A percentile compares a stretch with the other conserved stretches of the same genome.
These are phyloP conservation scores for Termitomyces eurrhizus DNA, from an alignment of 768 basidiomycete species.

Conservation along the genomic window DNA sequence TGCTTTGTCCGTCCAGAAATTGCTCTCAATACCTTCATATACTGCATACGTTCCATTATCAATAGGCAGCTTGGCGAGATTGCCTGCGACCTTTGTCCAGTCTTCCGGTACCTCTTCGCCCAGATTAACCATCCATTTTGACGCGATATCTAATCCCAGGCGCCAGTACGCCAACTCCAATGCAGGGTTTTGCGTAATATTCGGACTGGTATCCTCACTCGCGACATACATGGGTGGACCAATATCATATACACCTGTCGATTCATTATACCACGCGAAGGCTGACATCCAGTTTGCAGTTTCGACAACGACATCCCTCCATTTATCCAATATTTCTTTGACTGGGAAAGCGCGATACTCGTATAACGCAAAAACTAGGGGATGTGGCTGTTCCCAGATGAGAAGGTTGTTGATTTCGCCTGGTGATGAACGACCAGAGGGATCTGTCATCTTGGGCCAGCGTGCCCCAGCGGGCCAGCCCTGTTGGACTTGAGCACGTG, in stretches of 20 bases:
- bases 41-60: constrained; percentile 48
- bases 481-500: constrained; percentile 49
- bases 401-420: constrained; percentile 61
- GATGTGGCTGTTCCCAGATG: constrained; percentile 62
- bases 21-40: constrained; percentile 48
- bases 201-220: constrained; percentile 53
- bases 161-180: constrained; percentile 61
- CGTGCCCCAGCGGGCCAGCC: constrained; percentile 52
- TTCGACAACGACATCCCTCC: constrained; percentile 45
- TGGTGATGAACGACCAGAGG: constrained; percentile 51
- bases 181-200: constrained; percentile 50
- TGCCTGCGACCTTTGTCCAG: constrained; percentile 42
- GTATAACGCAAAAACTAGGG: constrained; percentile 54
- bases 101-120: constrained; percentile 34
- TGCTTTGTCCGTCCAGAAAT: constrained; percentile 48
- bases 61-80: constrained; percentile 49
- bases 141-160: constrained; percentile 44
- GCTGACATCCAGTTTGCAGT: constrained; percentile 61
- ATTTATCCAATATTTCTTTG: constrained; percentile 39
- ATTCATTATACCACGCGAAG: constrained; percentile 49
- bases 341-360: constrained; percentile 46
- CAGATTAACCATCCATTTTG: constrained; percentile 42
- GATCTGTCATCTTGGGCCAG: constrained; percentile 65
- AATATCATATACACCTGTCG: constrained; percentile 46
- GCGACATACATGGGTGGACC: constrained; percentile 59